Conservation (phyloP, 2,329 filamentous ascomycete genomes). For the Aureobasidium mangrovei region DNA sequence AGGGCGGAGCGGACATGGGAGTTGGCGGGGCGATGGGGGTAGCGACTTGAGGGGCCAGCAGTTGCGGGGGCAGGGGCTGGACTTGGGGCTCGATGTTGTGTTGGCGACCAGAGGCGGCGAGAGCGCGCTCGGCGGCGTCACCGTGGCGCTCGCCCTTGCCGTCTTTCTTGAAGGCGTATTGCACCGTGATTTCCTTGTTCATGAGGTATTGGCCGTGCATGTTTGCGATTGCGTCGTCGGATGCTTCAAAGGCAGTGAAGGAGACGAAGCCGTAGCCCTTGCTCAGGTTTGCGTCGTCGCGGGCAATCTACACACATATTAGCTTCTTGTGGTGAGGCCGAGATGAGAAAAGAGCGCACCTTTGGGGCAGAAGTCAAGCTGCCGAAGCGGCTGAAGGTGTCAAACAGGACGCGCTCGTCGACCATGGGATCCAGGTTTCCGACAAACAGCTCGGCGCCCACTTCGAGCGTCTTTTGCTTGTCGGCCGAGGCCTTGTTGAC, state of each 20-base stretch:
- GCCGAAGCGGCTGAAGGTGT: conserved; percentile 89
- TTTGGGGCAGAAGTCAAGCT: conserved; percentile 77
- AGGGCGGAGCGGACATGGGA: conserved; percentile 26
- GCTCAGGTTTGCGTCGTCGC: conserved; percentile 77
- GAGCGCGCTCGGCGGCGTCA: conserved; percentile 82
- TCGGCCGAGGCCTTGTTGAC: conserved; percentile 94
- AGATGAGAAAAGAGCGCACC: conserved; percentile 39
- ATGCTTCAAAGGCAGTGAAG: conserved; percentile 86
- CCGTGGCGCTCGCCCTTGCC: conserved; percentile 95
- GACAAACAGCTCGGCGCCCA: conserved; percentile 93
- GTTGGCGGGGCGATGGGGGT: conserved; percentile 36
- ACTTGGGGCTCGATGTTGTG: conserved; percentile 82
- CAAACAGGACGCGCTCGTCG: conserved; percentile 90
- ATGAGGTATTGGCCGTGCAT: conserved; percentile 96
- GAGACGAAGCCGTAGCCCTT: conserved; percentile 97
- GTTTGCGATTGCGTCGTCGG: conserved; percentile 80
- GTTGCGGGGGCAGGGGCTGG: conserved; percentile 65
- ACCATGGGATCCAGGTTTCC: conserved; percentile 92
- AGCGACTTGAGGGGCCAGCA: conserved; percentile 46
- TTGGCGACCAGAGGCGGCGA: conserved; percentile 86
- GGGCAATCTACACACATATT: conserved; percentile 55
- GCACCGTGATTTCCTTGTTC: conserved; percentile 92
- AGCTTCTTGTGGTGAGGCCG: not conserved
- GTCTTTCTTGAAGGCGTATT: conserved; percentile 99
- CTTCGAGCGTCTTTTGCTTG: conserved; percentile 90